These are phyloP conservation scores for Synchytrium microbalum DNA, from an alignment of 371 early-diverging fungal genomes.

Conservation along the genomic window DNA sequence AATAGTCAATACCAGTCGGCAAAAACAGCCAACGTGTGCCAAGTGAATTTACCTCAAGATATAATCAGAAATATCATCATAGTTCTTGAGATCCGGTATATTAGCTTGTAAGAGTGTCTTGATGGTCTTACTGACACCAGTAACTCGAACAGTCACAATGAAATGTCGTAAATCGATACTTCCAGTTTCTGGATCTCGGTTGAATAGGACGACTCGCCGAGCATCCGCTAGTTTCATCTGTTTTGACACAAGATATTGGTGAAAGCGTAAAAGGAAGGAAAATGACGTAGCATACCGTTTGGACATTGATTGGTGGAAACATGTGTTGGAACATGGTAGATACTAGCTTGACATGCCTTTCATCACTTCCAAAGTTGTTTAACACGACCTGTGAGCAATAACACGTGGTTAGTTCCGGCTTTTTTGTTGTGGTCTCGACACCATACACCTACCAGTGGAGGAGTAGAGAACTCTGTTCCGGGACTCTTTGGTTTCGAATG, in stretches of 20 bases:
- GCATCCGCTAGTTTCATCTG: constrained; percentile 84
- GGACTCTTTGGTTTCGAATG: constrained; percentile 77
- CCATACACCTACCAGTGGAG: constrained; percentile 56
- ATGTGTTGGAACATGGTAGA: constrained; percentile 91
- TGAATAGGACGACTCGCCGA: constrained; percentile 83
- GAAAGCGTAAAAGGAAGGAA: too few relatives aligned
- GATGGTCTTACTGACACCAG: constrained; percentile 83
- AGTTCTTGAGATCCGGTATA: constrained; percentile 69
- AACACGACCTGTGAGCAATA: constrained; percentile 55
- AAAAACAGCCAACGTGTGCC: not conserved
- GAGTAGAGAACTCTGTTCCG: constrained; percentile 61
- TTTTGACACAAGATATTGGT: not conserved
- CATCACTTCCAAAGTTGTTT: constrained; percentile 79
- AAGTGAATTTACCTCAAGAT: constrained; percentile 48
- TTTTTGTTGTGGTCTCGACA: too few relatives aligned
- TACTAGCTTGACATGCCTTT: constrained; percentile 81
- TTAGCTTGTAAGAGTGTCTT: constrained; percentile 64
- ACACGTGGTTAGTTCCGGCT: not conserved
- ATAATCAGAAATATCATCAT: constrained; percentile 87
- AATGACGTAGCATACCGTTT: constrained; percentile 47
- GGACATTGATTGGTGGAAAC: constrained; percentile 90
- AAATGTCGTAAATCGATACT: constrained; percentile 89
- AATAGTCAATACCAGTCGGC: not conserved
- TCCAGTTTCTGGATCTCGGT: constrained; percentile 76
- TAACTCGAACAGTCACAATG: constrained; percentile 71